Percentiles rank a stretch among this genome's conserved stretches.
Conservation (phyloP, 164 flowering plant genomes). For the Macadamia integrifolia region DNA sequence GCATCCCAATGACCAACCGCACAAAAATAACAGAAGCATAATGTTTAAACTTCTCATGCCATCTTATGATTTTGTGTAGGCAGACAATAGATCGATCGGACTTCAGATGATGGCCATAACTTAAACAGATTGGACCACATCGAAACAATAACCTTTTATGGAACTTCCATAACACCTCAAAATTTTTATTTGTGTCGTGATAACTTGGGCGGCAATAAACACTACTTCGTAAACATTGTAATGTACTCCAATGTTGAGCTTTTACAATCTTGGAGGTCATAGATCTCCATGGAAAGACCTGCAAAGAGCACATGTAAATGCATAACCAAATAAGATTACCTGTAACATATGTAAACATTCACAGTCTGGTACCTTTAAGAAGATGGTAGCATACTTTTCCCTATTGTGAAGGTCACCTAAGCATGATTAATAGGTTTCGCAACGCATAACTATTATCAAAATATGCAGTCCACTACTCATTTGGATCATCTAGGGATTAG, state of each 20-base stretch:
- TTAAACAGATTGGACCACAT: conserved; percentile 14
- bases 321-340: conserved; percentile 1
- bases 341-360: too few relatives aligned
- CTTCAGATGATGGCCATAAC: conserved; percentile 12
- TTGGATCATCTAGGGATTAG: too few relatives aligned
- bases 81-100: conserved; percentile 16
- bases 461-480: too few relatives aligned
- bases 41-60: conserved; percentile 28
- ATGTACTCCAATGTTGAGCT: conserved; percentile 7
- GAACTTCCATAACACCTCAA: conserved; percentile 18
- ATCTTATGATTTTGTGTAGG: conserved; percentile 20
- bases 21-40: conserved; percentile 27
- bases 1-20: conserved; percentile 41
- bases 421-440: too few relatives aligned
- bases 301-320: conserved; percentile 11
- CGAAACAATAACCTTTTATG: conserved; percentile 13
- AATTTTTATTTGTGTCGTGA: conserved; percentile 6
- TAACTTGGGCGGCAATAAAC: not conserved
- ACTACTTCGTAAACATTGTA: conserved; percentile 9
- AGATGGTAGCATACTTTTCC: too few relatives aligned
- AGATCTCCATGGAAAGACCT: conserved; percentile 24
- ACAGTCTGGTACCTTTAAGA: too few relatives aligned
- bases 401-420: too few relatives aligned
- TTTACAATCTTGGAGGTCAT: conserved; percentile 11
- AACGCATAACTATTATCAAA: too few relatives aligned